Evolutionary conservation across 2,329 filamentous ascomycete species (phyloP).

Genomic region (Seiridium unicorne): DNA sequence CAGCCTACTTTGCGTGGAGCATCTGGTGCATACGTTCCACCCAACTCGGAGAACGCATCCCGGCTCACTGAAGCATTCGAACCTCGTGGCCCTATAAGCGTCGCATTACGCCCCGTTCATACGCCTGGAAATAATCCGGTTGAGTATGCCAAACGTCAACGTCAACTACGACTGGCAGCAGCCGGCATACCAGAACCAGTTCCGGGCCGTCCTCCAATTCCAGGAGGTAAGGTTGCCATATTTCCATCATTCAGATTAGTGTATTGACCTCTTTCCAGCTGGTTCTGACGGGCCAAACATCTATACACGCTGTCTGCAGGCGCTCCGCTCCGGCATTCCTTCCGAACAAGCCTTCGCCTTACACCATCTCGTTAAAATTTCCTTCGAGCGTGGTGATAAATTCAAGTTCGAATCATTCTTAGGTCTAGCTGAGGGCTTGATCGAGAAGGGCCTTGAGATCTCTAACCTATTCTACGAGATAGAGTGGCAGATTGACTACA

Average conservation of each 20-base stretch:
- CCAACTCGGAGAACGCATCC: constrained; percentile 55
- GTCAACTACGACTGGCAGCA: constrained; percentile 28
- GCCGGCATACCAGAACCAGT: constrained; percentile 26
- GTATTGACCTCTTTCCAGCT: constrained; percentile 30
- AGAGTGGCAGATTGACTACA: constrained; percentile 76
- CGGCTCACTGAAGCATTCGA: constrained; percentile 68
- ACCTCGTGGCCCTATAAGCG: constrained; percentile 58
- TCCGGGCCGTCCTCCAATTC: constrained; percentile 55
- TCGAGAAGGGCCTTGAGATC: constrained; percentile 80
- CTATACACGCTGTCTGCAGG: constrained; percentile 82
- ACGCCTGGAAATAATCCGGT: constrained; percentile 73
- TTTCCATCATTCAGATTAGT: neutral
- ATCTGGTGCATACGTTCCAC: constrained; percentile 47
- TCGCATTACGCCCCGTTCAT: constrained; percentile 70
- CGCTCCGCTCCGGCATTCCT: constrained; percentile 74
- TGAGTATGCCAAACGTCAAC: constrained; percentile 62
- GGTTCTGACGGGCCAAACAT: constrained; percentile 81
- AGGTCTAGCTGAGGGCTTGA: constrained; percentile 80
- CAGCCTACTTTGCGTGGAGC: constrained; percentile 30
- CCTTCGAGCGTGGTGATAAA: constrained; percentile 90
- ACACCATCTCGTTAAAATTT: constrained; percentile 93
- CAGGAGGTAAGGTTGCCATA: constrained; percentile 56
- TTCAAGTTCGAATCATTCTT: constrained; percentile 93
- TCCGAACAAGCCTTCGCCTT: constrained; percentile 90
- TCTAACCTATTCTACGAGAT: constrained; percentile 79